Base-by-base conservation (phyloP, 2,329 filamentous ascomycete species). In the Trichoderma sp. region DNA sequence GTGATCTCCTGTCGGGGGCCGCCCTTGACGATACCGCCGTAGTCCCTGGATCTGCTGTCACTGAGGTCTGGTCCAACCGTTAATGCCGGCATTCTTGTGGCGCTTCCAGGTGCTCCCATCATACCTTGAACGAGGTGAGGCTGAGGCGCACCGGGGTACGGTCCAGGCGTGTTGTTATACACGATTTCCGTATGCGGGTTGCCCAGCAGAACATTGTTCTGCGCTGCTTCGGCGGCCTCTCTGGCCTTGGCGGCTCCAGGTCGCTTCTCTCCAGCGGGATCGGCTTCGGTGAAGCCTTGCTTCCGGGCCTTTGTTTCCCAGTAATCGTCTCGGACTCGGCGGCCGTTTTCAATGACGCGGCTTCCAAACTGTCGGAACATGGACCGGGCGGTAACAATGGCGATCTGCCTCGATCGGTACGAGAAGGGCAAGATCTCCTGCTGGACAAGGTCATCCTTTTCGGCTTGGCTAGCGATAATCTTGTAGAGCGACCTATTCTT, bases 321-420 rank as follows among this genome's bases (percentile, higher is more conserved):
- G 82, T 99, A 99, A 80, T 99, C 96, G 82, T 99, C 96, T 64
- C 96, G 91, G 55, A 99, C 96, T 71, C 96, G 88, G 74, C 95
- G 89, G 39, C 96, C 96, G 77, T 95, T 93, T 43, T 93, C 90
- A 74, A 99, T 96, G 67, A 99, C 92, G 74, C 96, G 89, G 81
- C 95, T 98, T 63, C 96, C 96, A 81, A 99, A 99, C 81, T 99
- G 96, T 57, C 96, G 91, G 82, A 98, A 99, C 96, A 99, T 99
- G 76, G 95, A 98, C 74, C 94, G 91, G 34, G 96, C 96, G 1
- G 96, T 98, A 57, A 99, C 96, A 74, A 99, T 98, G 66, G 96
- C 96, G 76, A 99, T 99, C 82, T 99, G 96, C 65, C 96, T 90
- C n/a, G 96, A 99, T 58, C 96, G 90, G 81, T 99, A 99, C 4